A percentile compares a stretch with the other conserved stretches of the same genome.
phyloP scores from a whole-genome alignment of 352 stramenopile species.

The Phytophthora podocarpi region DNA sequence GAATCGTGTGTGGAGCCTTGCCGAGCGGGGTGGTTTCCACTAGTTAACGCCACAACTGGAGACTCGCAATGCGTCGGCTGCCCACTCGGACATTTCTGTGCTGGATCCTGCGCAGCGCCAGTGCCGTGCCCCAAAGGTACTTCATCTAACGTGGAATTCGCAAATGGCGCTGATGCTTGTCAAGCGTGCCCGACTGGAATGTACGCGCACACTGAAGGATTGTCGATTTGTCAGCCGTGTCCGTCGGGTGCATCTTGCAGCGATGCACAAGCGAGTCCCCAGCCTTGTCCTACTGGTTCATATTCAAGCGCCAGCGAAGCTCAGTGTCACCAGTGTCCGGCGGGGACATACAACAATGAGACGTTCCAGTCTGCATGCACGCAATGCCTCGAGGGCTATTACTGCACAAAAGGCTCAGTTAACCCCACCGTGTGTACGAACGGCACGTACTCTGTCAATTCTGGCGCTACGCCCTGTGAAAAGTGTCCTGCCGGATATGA shows the following conservation, averaged over 20 bases:
- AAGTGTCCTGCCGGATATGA: conserved; percentile 39
- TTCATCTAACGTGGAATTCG: conserved; percentile 39
- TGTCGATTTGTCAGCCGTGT: conserved; percentile 42
- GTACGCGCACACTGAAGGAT: conserved; percentile 44
- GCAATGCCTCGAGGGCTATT: conserved; percentile 53
- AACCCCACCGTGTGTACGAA: conserved; percentile 36
- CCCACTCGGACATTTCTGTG: conserved; percentile 53
- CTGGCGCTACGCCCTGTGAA: conserved; percentile 36
- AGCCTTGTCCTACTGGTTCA: conserved; percentile 57
- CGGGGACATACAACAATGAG: conserved; percentile 43
- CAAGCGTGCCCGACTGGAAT: conserved; percentile 46
- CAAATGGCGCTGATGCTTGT: conserved; percentile 32
- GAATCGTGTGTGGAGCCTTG: conserved; percentile 54
- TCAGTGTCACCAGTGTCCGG: conserved; percentile 53
- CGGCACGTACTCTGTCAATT: conserved; percentile 44
- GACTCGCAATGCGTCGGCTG: conserved; percentile 48
- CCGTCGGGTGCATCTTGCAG: conserved; percentile 44
- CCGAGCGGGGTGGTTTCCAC: conserved; percentile 55
- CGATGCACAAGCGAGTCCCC: conserved; percentile 7
- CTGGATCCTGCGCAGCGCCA: conserved; percentile 46
- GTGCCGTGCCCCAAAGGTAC: conserved; percentile 48
- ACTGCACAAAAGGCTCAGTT: conserved; percentile 41
- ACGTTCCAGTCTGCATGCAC: conserved; percentile 37
- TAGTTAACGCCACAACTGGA: conserved; percentile 40
- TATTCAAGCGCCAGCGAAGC: conserved; percentile 44